Base-by-base conservation (phyloP, 2,329 filamentous ascomycete genomes). In the Sclerotinia trifoliorum region DNA sequence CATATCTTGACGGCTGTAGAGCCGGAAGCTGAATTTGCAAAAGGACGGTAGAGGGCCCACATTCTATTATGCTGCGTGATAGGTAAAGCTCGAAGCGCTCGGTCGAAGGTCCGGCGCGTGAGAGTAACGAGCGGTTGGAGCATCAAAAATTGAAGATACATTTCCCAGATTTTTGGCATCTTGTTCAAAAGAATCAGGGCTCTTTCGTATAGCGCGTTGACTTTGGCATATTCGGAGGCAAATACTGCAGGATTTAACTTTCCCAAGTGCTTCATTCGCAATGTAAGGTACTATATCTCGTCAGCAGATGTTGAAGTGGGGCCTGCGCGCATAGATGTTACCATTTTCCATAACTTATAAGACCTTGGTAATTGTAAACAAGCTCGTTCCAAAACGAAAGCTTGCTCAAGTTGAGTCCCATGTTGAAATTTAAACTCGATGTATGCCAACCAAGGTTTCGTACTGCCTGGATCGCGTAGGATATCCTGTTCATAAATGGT, bases 271-370 rank as follows among this genome's bases (percentile, higher is more conserved):
- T 90, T 91, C 67, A 87, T 88, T 75, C 95, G 88, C 74, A 98
- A 90, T 73, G 88, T 86, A 72, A 99, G 87, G 80, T 98, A 99
- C 90, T 92, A 72, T 55, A 52, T 55, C 46, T 56, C 68, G 66
- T 74, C 69, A 74, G 71, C 68, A 13, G 69, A 64, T 62, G 54
- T 52, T 54, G 8, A 46, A 57, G 57, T 26, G 54, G 54, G 61
- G 39, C 57, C 51, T 35, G 24, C 56, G 35, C 61, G 39, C 13
- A 55, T 29, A 70, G 21, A 17, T 63, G 8, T 62, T 81, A 92
- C 90, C 87, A 96, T 88, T 81, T 97, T 98, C 95, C 95, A 99
- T 61, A 99, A 84, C 82, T 99, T 99, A 83, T 97, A 99, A 39
- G 94, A 98, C 74, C 95, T 88, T 62, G 95, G 95, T 57, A 99